These are phyloP conservation scores for Sordariomycetes sp. DNA, from an alignment of 2,329 filamentous ascomycete genomes.

Conservation along the genomic window DNA sequence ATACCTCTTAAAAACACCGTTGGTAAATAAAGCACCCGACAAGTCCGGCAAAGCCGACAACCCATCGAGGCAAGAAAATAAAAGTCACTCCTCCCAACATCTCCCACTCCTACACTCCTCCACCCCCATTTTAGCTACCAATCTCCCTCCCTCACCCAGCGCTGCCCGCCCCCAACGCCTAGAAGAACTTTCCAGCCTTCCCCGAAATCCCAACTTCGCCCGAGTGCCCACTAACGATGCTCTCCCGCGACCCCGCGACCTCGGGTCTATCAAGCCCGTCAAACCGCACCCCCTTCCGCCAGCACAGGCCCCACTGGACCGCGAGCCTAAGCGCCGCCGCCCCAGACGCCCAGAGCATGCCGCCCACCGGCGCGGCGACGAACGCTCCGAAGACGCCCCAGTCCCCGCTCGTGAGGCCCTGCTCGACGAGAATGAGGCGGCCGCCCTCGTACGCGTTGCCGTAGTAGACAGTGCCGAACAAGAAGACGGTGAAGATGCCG, in stretches of 20 bases:
- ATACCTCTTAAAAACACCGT: neutral
- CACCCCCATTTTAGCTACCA: neutral
- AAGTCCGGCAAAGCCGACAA: neutral
- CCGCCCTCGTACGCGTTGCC: constrained; percentile 49
- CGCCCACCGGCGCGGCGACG: constrained; percentile 65
- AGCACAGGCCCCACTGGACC: constrained; percentile 44
- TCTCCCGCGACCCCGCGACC: neutral
- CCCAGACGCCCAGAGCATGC: constrained; percentile 55
- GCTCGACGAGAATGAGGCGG: constrained; percentile 56
- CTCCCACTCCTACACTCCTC: neutral
- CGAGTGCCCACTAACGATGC: constrained; percentile 5
- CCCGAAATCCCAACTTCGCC: constrained; percentile 11
- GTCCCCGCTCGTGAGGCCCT: constrained; percentile 62
- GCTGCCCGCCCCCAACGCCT: constrained; percentile 6
- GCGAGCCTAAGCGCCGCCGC: constrained; percentile 47
- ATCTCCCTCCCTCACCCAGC: neutral
- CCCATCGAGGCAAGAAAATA: neutral
- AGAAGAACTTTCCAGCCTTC: constrained; percentile 43
- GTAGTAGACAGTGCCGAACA: constrained; percentile 71
- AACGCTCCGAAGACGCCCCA: constrained; percentile 80
- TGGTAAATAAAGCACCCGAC: neutral
- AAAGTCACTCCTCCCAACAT: neutral
- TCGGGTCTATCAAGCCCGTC: constrained; percentile 26
- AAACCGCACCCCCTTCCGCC: constrained; percentile 46
- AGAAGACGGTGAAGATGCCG: constrained; percentile 66